Evolutionary conservation across 163 green algal genomes (phyloP).

Genomic region (Chlamydomonas reinhardtii): DNA sequence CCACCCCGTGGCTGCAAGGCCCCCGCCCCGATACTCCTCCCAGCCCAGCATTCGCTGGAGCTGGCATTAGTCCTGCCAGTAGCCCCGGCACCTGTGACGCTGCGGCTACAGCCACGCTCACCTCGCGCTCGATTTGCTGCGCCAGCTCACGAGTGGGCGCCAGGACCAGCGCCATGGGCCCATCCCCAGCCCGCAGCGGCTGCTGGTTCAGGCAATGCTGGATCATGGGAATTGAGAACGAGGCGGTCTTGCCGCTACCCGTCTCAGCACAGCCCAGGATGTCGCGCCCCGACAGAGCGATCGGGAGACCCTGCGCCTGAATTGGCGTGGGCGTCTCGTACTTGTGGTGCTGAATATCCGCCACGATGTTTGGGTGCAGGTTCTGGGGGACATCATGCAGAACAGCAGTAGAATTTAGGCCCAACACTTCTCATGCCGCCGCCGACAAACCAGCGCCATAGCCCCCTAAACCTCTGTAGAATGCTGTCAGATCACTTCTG

Average conservation of each 20-base stretch:
- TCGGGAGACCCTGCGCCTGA: constrained; percentile 77
- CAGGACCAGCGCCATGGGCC: constrained; percentile 89
- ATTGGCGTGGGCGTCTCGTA: constrained; percentile 81
- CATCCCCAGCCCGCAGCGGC: constrained; percentile 82
- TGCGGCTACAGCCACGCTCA: constrained; percentile 16
- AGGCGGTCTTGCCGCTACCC: constrained; percentile 91
- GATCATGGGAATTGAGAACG: constrained; percentile 91
- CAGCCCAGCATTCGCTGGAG: too few relatives aligned
- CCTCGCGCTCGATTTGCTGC: constrained; percentile 95
- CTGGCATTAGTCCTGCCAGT: too few relatives aligned
- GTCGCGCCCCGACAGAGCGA: constrained; percentile 72
- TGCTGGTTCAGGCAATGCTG: constrained; percentile 90
- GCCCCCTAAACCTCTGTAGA: too few relatives aligned
- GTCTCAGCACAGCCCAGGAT: constrained; percentile 76
- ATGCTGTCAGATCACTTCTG: too few relatives aligned
- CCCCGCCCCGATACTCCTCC: too few relatives aligned
- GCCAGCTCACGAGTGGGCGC: constrained; percentile 96
- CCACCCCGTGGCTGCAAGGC: too few relatives aligned
- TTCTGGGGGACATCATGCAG: constrained; percentile 59
- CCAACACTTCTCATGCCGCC: too few relatives aligned
- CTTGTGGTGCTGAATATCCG: constrained; percentile 75
- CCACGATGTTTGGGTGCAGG: constrained; percentile 82
- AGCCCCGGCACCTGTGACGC: too few relatives aligned
- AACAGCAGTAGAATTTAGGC: neutral
- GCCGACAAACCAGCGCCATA: too few relatives aligned